Conservation (phyloP, 371 early-diverging fungal species). For the Apophysomyces elegans region DNA sequence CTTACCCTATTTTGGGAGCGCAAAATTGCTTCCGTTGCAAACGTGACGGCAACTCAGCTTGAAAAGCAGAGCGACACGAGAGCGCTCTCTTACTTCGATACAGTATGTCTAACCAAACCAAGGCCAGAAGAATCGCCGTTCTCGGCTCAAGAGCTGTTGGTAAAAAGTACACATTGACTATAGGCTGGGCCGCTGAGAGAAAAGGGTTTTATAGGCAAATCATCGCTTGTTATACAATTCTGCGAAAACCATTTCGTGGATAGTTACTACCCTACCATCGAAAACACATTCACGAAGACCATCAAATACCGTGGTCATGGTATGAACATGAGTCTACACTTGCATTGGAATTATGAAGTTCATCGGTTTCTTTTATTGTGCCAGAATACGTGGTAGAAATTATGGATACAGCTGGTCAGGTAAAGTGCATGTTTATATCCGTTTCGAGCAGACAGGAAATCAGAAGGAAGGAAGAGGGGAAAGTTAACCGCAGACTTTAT, state of each 20-base stretch:
- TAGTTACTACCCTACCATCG: conserved; percentile 95
- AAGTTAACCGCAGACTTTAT: neutral
- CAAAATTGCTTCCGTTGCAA: neutral
- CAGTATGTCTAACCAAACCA: conserved; percentile 34
- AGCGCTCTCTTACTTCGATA: neutral
- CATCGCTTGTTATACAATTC: conserved; percentile 92
- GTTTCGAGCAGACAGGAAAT: neutral
- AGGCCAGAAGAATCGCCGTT: conserved; percentile 73
- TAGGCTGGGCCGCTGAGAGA: neutral
- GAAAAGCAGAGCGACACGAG: neutral
- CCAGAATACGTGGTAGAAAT: conserved; percentile 88
- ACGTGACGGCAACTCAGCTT: neutral
- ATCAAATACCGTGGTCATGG: conserved; percentile 79
- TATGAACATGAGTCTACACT: conserved; percentile 12
- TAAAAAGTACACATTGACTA: conserved; percentile 32
- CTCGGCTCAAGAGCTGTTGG: conserved; percentile 88
- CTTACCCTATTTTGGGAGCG: neutral
- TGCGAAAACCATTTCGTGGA: conserved; percentile 93
- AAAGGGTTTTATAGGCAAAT: conserved; percentile 67
- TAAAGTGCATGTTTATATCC: conserved; percentile 28
- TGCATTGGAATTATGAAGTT: neutral
- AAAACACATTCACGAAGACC: conserved; percentile 88
- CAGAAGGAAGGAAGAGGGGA: neutral
- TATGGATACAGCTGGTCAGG: conserved; percentile 97
- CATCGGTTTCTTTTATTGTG: neutral